Conservation (phyloP, 768 basidiomycete genomes). For the Lentinula boryana region DNA sequence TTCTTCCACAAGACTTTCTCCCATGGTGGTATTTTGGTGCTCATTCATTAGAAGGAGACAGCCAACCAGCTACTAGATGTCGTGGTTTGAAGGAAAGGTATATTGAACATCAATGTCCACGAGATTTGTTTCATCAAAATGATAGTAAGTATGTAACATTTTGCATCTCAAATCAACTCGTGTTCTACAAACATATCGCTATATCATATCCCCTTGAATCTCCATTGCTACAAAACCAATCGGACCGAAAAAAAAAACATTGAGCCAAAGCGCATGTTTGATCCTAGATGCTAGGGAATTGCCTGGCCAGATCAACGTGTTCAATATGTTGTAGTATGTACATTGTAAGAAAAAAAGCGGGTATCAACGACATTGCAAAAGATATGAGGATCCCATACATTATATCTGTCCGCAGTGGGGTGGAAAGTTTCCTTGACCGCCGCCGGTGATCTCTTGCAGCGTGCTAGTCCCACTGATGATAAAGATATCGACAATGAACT, state of each 20-base stretch:
- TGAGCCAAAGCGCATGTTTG: background rate
- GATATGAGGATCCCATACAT: background rate
- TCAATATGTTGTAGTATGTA: background rate
- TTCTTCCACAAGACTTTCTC: constrained; percentile 75
- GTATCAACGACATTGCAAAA: background rate
- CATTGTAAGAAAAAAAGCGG: background rate
- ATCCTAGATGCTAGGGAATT: background rate
- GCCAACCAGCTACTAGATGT: background rate
- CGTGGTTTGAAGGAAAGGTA: background rate
- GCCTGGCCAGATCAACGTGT: background rate
- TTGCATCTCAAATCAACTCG: background rate
- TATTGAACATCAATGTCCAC: background rate
- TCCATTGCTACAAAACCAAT: background rate
- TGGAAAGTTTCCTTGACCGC: background rate
- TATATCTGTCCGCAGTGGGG: background rate
- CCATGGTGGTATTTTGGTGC: constrained; percentile 34
- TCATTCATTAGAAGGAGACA: constrained; percentile 15
- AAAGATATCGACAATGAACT: constrained; percentile 3
- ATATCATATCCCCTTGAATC: background rate
- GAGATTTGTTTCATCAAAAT: background rate
- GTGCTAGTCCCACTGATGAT: constrained; percentile 29
- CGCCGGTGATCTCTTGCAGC: background rate
- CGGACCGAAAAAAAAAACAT: background rate
- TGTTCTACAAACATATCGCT: background rate
- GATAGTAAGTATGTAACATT: too few species aligned